These are phyloP conservation scores for Acorus gramineus DNA, from an alignment of 106 monocot genomes.

Conservation along the genomic window DNA sequence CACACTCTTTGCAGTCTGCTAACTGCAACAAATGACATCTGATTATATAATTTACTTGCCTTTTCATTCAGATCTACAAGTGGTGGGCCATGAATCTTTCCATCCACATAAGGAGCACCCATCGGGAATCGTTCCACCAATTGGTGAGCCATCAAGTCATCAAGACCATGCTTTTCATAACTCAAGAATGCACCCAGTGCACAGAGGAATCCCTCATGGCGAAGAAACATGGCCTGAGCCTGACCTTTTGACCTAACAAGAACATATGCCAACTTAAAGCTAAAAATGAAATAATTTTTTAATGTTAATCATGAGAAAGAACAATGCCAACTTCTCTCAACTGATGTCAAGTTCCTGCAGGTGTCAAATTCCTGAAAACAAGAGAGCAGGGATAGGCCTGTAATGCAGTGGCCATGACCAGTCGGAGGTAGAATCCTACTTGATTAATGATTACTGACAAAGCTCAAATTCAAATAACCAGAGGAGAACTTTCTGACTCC, in stretches of 20 bases:
- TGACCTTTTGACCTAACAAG: constrained; percentile 82
- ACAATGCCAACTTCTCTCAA: too few relatives aligned
- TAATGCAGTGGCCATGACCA: too few relatives aligned
- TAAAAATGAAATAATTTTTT: neutral
- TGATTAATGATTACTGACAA: too few relatives aligned
- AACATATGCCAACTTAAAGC: neutral
- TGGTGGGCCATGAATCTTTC: constrained; percentile 76
- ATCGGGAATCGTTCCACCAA: constrained; percentile 93
- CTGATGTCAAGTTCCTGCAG: too few relatives aligned
- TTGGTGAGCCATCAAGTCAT: constrained; percentile 84
- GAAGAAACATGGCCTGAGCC: constrained; percentile 95
- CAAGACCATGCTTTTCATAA: constrained; percentile 96
- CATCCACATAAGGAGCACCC: constrained; percentile 86
- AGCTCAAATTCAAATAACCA: too few relatives aligned
- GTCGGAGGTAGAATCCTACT: too few relatives aligned
- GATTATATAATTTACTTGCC: constrained; percentile 21
- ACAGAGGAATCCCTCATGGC: constrained; percentile 95
- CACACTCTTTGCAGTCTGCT: too few relatives aligned
- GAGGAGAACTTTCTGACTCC: too few relatives aligned
- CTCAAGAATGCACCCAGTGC: constrained; percentile 98
- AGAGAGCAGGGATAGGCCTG: too few relatives aligned
- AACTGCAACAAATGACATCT: too few relatives aligned
- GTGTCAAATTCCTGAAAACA: too few relatives aligned
- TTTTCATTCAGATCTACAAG: constrained; percentile 89
- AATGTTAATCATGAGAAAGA: neutral